Base-by-base conservation (phyloP, 129 eudicot genomes). In the Saposhnikovia divaricata region DNA sequence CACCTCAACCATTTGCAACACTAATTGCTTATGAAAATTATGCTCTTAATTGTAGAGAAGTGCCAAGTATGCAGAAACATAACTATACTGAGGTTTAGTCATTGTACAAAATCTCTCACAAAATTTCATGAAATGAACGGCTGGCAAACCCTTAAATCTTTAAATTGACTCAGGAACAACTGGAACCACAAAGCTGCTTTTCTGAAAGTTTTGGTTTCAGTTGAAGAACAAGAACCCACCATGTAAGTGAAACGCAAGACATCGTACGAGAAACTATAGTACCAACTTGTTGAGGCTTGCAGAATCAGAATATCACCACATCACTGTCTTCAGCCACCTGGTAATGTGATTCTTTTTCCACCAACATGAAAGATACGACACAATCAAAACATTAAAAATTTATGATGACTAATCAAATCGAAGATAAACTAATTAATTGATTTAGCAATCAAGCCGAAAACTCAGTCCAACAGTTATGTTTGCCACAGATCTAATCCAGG, bases 171-270 rank as follows among this genome's bases (percentile, higher is more conserved):
- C 37, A 34, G 37, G 2, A 34, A 82, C 98, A 87, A 95, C 98
- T 5, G 98, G 90, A 34, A 95, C 98, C 82, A 95, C 83, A 80
- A 95, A 95, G 94, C 82, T 94, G 89, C 85, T 90, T 95, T 81
- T 89, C 85, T 37, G 98, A 88, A 80, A 95, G 88, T 25, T 82
- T 40, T 37, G 97, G 92, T 74, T 79, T 89, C 82, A 92, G 84
- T 83, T 96, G 86, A 85, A 86, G 70, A 71, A 91, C 85, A 85
- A 86, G 70, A 71, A 91, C 85, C 74, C 85, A 96, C 74, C 85
- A 87, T 81, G 85, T 92, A 77, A 89, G 97, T 94, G 87, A 89
- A 86, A 45, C 9, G 75, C 78, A 25, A 66, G 34, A 31, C 70
- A 63, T 31, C 40, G 15, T 66, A 28, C 21, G 31, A 55, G 10